Conservation (phyloP, 1,284 basidiomycete genomes). For the Dichomitus squalens region DNA sequence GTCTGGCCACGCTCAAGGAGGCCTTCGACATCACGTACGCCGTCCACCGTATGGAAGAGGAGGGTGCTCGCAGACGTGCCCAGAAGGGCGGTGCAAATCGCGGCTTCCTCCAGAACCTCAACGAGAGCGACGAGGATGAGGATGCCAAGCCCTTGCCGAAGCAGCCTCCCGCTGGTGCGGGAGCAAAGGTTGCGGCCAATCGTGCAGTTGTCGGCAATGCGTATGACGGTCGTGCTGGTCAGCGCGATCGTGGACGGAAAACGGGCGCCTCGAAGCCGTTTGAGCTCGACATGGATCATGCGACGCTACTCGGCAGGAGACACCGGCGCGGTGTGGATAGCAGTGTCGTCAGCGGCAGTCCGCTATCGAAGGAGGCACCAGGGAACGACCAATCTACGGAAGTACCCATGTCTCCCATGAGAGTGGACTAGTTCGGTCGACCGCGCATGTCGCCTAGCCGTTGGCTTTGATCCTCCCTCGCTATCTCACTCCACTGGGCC, state of each 20-base stretch:
- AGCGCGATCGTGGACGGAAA: conserved; percentile 59
- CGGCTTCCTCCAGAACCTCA: conserved; percentile 84
- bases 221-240: conserved; percentile 77
- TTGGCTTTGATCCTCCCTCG: not conserved
- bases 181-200: conserved; percentile 39
- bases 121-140: conserved; percentile 89
- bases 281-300: conserved; percentile 82
- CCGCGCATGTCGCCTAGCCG: not conserved
- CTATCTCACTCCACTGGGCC: not conserved
- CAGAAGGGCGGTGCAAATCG: conserved; percentile 81
- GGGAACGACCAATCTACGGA: conserved; percentile 16
- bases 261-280: conserved; percentile 49
- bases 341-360: conserved; percentile 24
- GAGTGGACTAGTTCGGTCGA: conserved; percentile 25
- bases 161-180: conserved; percentile 30
- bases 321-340: conserved; percentile 46
- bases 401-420: conserved; percentile 34
- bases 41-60: conserved; percentile 99
- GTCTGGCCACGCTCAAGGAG: conserved; percentile 91
- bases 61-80: conserved; percentile 84
- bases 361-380: conserved; percentile 18
- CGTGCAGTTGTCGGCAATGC: conserved; percentile 35
- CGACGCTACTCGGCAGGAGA: conserved; percentile 80
- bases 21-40: conserved; percentile 99
- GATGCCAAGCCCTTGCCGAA: conserved; percentile 46